Evolutionary conservation across 176 grass and related monocot species (phyloP), one percentile per base, ranked within the genome.

Genomic region (Guadua angustifolia): DNA sequence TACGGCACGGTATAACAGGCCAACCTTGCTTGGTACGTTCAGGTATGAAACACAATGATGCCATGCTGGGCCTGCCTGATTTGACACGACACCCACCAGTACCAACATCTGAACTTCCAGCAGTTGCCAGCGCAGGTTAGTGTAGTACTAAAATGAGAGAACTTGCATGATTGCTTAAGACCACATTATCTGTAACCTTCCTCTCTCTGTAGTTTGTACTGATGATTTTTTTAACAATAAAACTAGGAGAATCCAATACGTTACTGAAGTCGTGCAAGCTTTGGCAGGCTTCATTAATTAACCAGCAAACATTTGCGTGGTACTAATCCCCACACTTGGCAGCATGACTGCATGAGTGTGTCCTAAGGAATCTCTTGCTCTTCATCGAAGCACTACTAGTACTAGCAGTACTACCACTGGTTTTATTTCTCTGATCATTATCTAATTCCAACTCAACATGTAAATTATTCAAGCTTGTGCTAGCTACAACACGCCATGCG

Each of bases 311-410:
- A 61, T 29, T 75, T 80, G 77, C 35, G 24, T 83, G 73, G 15
- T 58, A 14, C 61, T 26, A 51, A 75, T 82, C 39, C 79, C 79
- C 40, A 51, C 68, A 70, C 24, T 24, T 67, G 49, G 57, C 58
- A 88, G 5, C 38, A 49, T 57, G 81, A 68, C 58, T 84, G 5
- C 38, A 49, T 57, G 81, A 68, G 82, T 89, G 52, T 11, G 69
- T 15, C 36, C 32, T 61, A 85, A 61, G 82, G 5, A 79, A 88
- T 58, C 26, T 7, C 33, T 25, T 46, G 6, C 19, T 63, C 69
- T 83, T 83, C 63, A 63, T 63, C 24, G 13, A 43, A 62, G 40
- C n/a, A 80, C 44, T 19, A 19, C 5, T 53, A 19, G 5, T 19
- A 19, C 5, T 53, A 19, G 5, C 5, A 53, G 16, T 47, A 47